A percentile compares a stretch with the other conserved stretches of the same genome.
Conservation (phyloP, 163 green algal species). For the Scenedesmus sp. region DNA sequence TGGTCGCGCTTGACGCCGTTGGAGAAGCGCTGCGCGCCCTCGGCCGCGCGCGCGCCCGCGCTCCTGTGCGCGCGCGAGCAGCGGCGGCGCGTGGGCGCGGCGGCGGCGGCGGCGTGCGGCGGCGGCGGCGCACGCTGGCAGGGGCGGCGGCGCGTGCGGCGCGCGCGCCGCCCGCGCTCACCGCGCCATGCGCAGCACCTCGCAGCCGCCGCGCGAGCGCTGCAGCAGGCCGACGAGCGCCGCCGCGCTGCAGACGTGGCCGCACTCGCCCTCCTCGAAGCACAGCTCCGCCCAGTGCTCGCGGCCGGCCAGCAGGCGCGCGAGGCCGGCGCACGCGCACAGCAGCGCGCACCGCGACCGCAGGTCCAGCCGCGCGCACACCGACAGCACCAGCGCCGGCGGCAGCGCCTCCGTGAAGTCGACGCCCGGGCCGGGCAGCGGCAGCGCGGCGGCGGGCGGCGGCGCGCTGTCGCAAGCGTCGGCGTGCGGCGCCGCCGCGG, state of each 20-base stretch:
- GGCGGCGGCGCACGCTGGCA: too few species aligned
- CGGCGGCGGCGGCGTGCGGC: not conserved
- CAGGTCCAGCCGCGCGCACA: too few species aligned
- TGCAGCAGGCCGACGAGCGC: conserved; percentile 26
- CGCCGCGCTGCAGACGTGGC: not conserved
- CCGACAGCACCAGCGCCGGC: too few species aligned
- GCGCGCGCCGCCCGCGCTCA: not conserved
- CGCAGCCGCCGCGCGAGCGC: conserved; percentile 2
- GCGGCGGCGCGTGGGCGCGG: not conserved
- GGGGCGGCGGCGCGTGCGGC: too few species aligned
- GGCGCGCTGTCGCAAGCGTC: too few species aligned
- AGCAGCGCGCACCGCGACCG: too few species aligned
- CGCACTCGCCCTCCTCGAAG: not conserved
- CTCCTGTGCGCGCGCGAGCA: conserved; percentile 12
- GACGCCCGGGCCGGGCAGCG: too few species aligned
- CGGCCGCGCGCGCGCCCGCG: conserved; percentile 18
- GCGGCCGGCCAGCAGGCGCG: not conserved
- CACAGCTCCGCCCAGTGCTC: conserved; percentile 1
- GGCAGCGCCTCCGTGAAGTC: too few species aligned
- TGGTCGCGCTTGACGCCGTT: conserved; percentile 45
- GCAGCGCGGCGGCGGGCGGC: too few species aligned
- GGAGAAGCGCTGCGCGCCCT: conserved; percentile 40
- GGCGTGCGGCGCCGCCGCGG: too few species aligned
- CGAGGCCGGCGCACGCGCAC: too few species aligned
- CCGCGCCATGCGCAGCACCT: conserved; percentile 34